Evolutionary conservation across 306 rosid species (phyloP), one percentile per base, ranked within the genome.

Genomic region (Cucurbita moschata): DNA sequence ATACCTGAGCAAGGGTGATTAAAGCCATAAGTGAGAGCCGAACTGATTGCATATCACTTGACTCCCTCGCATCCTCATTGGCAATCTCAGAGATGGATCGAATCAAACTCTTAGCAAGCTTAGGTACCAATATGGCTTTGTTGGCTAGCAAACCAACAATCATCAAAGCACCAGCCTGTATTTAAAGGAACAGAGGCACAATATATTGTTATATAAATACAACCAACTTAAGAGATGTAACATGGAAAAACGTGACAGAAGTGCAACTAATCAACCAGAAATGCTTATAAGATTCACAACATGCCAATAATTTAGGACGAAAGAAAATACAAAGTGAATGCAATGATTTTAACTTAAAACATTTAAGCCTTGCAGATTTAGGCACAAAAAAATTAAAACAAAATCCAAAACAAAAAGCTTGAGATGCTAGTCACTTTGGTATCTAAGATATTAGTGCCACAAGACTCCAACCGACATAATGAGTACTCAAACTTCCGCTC

Each of bases 101-200:
- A 56, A 89, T 85, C 85, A 87, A 78, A 78, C 90, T 81, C 75
- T 85, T 90, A 58, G 85, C 87, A 78, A 94, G 92, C 74, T 87
- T 88, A 8, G 97, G 88, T 79, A 91, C 82, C 76, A 94, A 81
- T 67, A 84, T 79, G 79, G 83, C 88, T 85, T 84, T 94, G 72
- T 77, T 90, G 23, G 86, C 96, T 49, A 94, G 88, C 80, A 90
- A 75, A 73, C 94, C 92, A 81, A 90, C 78, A 75, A 94, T 87
- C 96, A 94, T 90, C 86, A 94, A 63, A 65, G 96, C 92, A 73
- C 94, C 92, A 68, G 98, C 98, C 98, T 94, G 71, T 56, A 78
- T 46, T 76, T 23, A 75, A 75, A 66, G 75, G 26, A 58, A 47
- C 63, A 10, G 44, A 14, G 10, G 18, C 73, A 77, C 15, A 73